phyloP scores from a whole-genome alignment of 2,329 filamentous ascomycete species.

The Aureobasidium leucospermi region DNA sequence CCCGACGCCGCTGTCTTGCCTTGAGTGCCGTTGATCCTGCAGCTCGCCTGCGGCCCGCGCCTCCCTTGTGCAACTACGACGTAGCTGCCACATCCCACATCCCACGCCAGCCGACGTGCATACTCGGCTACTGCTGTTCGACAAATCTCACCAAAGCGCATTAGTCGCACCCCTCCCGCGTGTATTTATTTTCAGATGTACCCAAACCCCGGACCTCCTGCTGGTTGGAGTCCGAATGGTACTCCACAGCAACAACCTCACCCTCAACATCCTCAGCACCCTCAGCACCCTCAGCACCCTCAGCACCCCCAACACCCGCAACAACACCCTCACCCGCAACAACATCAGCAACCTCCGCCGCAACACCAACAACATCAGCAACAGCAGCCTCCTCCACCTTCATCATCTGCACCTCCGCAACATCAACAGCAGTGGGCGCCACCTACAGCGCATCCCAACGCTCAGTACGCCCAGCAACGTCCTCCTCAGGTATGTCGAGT shows the following conservation, averaged over 20 bases:
- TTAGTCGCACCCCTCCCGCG: slow-evolving; percentile 7
- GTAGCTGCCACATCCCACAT: slow-evolving; percentile 6
- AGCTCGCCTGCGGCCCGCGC: slow-evolving; percentile 16
- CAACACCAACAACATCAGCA: slow-evolving; percentile 12
- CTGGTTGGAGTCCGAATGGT: slow-evolving; percentile 21
- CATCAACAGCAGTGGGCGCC: slow-evolving; percentile 17
- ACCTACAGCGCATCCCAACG: slow-evolving; percentile 27
- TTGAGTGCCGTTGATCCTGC: slow-evolving; percentile 15
- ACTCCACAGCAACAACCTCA: slow-evolving; percentile 18
- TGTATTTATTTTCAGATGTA: slow-evolving; percentile 17
- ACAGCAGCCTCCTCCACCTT: slow-evolving; percentile 23
- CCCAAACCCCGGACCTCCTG: slow-evolving; percentile 18
- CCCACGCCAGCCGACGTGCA: slow-evolving; percentile 14
- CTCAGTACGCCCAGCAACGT: slow-evolving; percentile 26
- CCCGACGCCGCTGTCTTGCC: slow-evolving; percentile 12
- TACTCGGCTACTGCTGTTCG: slow-evolving; percentile 12
- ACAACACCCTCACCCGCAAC: slow-evolving; percentile 18
- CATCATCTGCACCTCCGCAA: slow-evolving; percentile 5
- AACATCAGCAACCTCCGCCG: slow-evolving; percentile 3
- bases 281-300: slow-evolving; percentile 17
- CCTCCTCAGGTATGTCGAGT: slow-evolving; percentile 21
- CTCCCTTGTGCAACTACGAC: slow-evolving; percentile 14
- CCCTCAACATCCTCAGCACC: slow-evolving; percentile 13
- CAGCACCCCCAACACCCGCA: not conserved
- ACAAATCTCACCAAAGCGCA: slow-evolving; percentile 11